Conservation (phyloP, 2,329 filamentous ascomycete genomes). For the Nemania bipapillata region DNA sequence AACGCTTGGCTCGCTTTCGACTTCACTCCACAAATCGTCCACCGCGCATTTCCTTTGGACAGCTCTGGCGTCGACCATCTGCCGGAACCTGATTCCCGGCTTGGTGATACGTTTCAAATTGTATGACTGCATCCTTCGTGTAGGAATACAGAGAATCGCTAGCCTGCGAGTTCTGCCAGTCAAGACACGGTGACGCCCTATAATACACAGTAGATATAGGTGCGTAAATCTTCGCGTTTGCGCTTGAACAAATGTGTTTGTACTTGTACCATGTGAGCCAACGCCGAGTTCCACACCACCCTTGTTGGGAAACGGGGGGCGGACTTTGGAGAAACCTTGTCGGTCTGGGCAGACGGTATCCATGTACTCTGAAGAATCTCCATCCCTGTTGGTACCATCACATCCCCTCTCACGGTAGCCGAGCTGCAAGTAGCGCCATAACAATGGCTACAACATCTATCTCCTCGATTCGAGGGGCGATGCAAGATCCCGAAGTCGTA, state of each 20-base stretch:
- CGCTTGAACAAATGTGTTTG: conserved; percentile 13
- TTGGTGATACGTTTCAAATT: conserved; percentile 41
- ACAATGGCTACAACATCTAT: conserved; percentile 23
- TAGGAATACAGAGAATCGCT: conserved; percentile 31
- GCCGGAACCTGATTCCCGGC: conserved; percentile 38
- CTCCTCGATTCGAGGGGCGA: conserved; percentile 21
- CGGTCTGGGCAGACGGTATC: conserved; percentile 26
- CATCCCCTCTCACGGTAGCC: conserved; percentile 3
- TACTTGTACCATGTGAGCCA: conserved; percentile 27
- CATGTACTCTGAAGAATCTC: conserved; percentile 18
- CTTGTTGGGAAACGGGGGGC: not conserved
- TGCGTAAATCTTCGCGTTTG: conserved; percentile 11
- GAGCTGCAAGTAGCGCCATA: conserved; percentile 23
- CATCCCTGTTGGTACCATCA: conserved; percentile 21
- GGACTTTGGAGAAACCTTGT: conserved; percentile 39
- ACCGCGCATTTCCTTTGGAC: conserved; percentile 22
- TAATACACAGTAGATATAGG: conserved; percentile 39
- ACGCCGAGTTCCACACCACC: conserved; percentile 27
- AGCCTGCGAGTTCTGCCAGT: conserved; percentile 27
- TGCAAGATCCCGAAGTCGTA: conserved; percentile 28
- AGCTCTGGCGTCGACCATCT: conserved; percentile 32
- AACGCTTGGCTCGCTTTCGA: conserved; percentile 25
- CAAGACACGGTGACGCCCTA: conserved; percentile 29
- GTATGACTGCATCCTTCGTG: conserved; percentile 42
- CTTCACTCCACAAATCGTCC: conserved; percentile 21